Percentiles rank a stretch among this genome's conserved stretches.
Evolutionary conservation across 306 rosid genomes (phyloP).

Genomic region (Geum urbanum): DNA sequence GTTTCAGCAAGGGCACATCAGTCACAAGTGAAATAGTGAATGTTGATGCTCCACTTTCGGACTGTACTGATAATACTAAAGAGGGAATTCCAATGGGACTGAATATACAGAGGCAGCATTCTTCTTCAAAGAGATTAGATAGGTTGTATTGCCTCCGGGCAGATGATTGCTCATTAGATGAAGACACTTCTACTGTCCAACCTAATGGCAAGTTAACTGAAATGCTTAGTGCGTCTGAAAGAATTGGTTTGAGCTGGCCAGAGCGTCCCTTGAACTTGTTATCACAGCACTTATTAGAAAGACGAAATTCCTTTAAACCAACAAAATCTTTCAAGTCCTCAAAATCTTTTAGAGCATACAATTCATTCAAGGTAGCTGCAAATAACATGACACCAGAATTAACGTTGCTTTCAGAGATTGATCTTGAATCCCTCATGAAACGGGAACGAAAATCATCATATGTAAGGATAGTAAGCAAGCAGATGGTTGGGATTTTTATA

Average conservation of each 20-base stretch:
- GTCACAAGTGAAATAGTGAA: constrained; percentile 21
- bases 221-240: constrained; percentile 71
- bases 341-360: constrained; percentile 47
- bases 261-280: constrained; percentile 70
- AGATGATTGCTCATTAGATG: constrained; percentile 27
- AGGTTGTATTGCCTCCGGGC: constrained; percentile 60
- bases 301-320: constrained; percentile 50
- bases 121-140: constrained; percentile 54
- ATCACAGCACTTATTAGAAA: constrained; percentile 44
- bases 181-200: constrained; percentile 36
- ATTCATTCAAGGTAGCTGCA: constrained; percentile 50
- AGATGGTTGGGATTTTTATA: constrained; percentile 91
- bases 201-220: constrained; percentile 41
- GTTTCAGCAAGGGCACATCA: constrained; percentile 22
- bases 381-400: constrained; percentile 47
- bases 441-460: constrained; percentile 64
- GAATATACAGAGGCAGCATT: constrained; percentile 41
- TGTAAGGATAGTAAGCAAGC: constrained; percentile 87
- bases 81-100: constrained; percentile 24
- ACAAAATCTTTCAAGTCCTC: constrained; percentile 47
- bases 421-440: constrained; percentile 75
- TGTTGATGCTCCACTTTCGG: constrained; percentile 32
- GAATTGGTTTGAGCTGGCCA: constrained; percentile 93
- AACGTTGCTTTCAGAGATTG: constrained; percentile 59
- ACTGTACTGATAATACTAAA: constrained; percentile 33